These are phyloP conservation scores for Boletus sp. DNA, from an alignment of 768 basidiomycete species.

Conservation along the genomic window DNA sequence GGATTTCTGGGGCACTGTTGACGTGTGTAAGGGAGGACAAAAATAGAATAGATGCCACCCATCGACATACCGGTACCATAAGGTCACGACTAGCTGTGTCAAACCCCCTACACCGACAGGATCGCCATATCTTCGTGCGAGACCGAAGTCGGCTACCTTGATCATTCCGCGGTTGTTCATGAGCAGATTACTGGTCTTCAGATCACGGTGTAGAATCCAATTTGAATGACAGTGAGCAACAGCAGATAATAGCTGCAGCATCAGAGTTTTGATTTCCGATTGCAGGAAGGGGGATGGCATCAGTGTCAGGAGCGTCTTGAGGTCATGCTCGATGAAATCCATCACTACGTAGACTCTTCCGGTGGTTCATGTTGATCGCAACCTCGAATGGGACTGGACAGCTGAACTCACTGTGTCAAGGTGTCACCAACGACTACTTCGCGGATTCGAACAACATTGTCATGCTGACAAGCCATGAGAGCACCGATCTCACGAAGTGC, in stretches of 20 bases:
- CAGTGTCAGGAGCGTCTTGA: conserved; percentile 89
- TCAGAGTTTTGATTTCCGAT: conserved; percentile 96
- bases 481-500: conserved; percentile 93
- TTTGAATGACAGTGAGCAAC: conserved; percentile 92
- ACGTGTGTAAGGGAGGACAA: conserved; percentile 11
- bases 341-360: conserved; percentile 96
- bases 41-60: conserved; percentile 7
- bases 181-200: conserved; percentile 95
- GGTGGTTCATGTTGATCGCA: conserved; percentile 12
- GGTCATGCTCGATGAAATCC: conserved; percentile 99
- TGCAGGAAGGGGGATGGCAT: conserved; percentile 98
- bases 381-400: conserved; percentile 1
- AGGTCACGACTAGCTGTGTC: conserved; percentile 96
- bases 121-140: conserved; percentile 94
- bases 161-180: conserved; percentile 99
- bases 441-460: conserved; percentile 95
- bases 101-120: conserved; percentile 95
- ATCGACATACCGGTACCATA: conserved; percentile 89
- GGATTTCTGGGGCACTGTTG: conserved; percentile 87
- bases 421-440: conserved; percentile 99
- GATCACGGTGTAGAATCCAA: conserved; percentile 96
- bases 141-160: conserved; percentile 98
- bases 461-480: conserved; percentile 92
- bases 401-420: conserved; percentile 87
- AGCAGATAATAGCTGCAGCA: conserved; percentile 91